Evolutionary conservation across 495 filamentous ascomycete genomes (phyloP), one percentile per base, ranked within the genome.

Genomic region (Hypoxylon fragiforme): DNA sequence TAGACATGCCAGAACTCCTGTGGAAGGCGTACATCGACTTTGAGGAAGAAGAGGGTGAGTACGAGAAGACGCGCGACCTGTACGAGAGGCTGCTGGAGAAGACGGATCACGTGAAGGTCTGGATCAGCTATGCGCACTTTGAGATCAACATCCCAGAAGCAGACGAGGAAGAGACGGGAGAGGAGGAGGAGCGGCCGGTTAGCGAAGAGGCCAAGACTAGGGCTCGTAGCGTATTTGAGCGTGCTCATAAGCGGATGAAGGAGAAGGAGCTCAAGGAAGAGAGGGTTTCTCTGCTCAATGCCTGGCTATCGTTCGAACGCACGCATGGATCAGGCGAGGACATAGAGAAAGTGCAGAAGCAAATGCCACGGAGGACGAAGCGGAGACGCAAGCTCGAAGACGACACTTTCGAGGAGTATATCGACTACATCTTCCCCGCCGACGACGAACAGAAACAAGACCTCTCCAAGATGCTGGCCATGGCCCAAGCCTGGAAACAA

Each of bases 1-100:
- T 98, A n/a, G 95, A 98, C 67, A 98, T 97, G 94, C 94, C 94
- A 3, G 94, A 98, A 72, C 73, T 96, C 49, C 73, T 98, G 8
- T 98, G 94, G 94, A 96, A 96, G 71, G 83, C 89, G 1, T 98
- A 96, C 67, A 97, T 98, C 64, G 92, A 97, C 72, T 98, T 97
- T 64, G 95, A 97, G 71, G 92, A 96, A 65, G 88, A 95, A 54
- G 87, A 92, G 67, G 87, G 85, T 45, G 90, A 97, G 69, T 95
- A 90, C 71, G 91, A 89, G 22, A 77, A 83, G 24, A 86, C 90
- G 1, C 79, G 94, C 37, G 68, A 74, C n/a, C 74, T 98, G 42
- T 98, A 97, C 73, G 94, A 97, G 74, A 83, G 94, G 18, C 77
- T 98, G 16, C 78, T 98, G 28, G 75, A 89, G 66, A 96, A 92